Evolutionary conservation across 208 protist species (phyloP).

Genomic region (Balamuthia mandrillaris): DNA sequence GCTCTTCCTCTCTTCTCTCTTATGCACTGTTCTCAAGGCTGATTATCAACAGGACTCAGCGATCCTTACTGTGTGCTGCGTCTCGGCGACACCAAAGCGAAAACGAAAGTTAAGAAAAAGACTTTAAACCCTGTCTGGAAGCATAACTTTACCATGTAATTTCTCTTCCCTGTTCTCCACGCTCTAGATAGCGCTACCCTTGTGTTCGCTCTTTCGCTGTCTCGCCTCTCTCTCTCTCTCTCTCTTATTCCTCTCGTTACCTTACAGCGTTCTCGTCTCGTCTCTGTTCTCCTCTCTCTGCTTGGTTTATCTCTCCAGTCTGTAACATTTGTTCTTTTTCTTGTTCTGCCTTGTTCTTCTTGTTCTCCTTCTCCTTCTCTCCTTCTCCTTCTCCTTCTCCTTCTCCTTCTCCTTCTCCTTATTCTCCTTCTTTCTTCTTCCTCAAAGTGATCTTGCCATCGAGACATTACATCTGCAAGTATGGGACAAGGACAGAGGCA

Average conservation of each 20-base stretch:
- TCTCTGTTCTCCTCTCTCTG: too few relatives aligned
- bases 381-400: neutral
- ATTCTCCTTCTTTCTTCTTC: neutral
- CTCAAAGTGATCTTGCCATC: neutral
- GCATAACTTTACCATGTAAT: neutral
- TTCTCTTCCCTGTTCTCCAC: too few relatives aligned
- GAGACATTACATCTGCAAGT: neutral
- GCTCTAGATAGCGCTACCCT: too few relatives aligned
- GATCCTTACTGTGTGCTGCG: neutral
- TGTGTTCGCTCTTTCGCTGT: too few relatives aligned
- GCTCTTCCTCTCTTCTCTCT: neutral
- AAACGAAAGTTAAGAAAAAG: neutral
- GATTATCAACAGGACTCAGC: neutral
- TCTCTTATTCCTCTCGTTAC: neutral
- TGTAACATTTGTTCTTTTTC: too few relatives aligned
- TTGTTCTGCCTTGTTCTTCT: too few relatives aligned
- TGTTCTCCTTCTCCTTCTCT: too few relatives aligned
- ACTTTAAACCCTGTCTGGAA: slow-evolving; percentile 3
- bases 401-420: neutral
- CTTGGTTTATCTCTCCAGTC: too few relatives aligned
- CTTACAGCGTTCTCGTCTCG: neutral
- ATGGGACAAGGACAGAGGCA: neutral
- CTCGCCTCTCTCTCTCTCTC: neutral
- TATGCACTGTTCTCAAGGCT: neutral
- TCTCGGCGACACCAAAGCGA: neutral